phyloP scores from a whole-genome alignment of 257 asterid genomes.

The Ocimum tenuiflorum region DNA sequence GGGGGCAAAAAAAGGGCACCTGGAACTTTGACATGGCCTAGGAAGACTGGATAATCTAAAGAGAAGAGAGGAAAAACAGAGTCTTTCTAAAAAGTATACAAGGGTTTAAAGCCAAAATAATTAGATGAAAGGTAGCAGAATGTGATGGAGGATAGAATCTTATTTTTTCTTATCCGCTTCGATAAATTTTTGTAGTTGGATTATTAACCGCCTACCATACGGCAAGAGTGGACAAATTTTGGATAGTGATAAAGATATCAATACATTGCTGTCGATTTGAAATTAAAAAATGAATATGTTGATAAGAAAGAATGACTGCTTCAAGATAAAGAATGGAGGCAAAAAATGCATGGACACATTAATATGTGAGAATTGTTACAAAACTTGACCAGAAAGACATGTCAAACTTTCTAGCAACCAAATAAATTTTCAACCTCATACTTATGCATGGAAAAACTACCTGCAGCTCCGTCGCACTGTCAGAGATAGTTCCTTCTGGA shows the following conservation, averaged over 20 bases:
- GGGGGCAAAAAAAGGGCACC: neutral
- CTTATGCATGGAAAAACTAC: constrained; percentile 30
- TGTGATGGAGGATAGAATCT: too few species aligned
- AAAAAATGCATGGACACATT: neutral
- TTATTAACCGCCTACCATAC: neutral
- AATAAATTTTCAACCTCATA: neutral
- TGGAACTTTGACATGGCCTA: neutral
- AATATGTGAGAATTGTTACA: neutral
- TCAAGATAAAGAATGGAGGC: neutral
- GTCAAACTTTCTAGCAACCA: neutral
- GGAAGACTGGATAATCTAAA: neutral
- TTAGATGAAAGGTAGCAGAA: neutral
- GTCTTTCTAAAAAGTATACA: neutral
- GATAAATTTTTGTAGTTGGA: constrained; percentile 6
- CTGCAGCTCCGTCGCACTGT: constrained; percentile 50
- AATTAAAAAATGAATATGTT: neutral
- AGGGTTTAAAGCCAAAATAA: constrained; percentile 4
- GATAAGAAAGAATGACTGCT: neutral
- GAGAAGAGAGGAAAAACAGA: neutral
- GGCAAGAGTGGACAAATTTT: constrained; percentile 3
- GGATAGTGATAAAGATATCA: neutral
- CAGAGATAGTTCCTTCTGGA: constrained; percentile 84
- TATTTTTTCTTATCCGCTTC: neutral
- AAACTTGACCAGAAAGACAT: neutral
- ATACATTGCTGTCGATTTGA: neutral